Conservation (phyloP, 768 basidiomycete genomes). For the Suillus tomentosus region DNA sequence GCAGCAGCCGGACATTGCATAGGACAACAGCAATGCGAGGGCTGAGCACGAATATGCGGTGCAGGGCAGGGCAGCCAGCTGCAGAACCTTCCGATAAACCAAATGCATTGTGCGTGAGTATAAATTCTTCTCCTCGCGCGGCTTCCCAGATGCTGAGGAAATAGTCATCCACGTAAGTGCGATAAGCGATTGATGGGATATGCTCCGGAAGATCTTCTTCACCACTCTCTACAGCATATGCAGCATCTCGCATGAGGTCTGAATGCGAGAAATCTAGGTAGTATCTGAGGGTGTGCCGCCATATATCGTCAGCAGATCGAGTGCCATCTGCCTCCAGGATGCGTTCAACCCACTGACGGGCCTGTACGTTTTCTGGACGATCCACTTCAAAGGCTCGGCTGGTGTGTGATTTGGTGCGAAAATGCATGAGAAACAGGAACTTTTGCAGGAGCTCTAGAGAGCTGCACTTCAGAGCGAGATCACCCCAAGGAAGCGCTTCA, state of each 20-base stretch:
- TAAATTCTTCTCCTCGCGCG: constrained; percentile 35
- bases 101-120: constrained; percentile 34
- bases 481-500: constrained; percentile 1
- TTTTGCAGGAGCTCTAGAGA: constrained; percentile 34
- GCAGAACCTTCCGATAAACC: constrained; percentile 38
- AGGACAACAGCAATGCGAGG: constrained; percentile 37
- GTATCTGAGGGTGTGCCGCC: constrained; percentile 34
- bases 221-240: not conserved
- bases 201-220: not conserved
- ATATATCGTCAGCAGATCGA: constrained; percentile 27
- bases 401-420: constrained; percentile 25
- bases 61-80: constrained; percentile 22
- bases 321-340: constrained; percentile 23
- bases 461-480: constrained; percentile 27
- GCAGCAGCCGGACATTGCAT: constrained; percentile 20
- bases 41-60: constrained; percentile 38
- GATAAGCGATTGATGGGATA: constrained; percentile 28
- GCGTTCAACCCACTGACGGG: constrained; percentile 26
- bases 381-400: constrained; percentile 31
- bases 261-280: constrained; percentile 35
- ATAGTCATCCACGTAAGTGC: constrained; percentile 27
- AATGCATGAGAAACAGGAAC: constrained; percentile 40
- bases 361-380: constrained; percentile 18
- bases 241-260: constrained; percentile 12
- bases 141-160: constrained; percentile 40